Base-by-base conservation (phyloP, 202 grass and related monocot species). In the Digitaria exilis region DNA sequence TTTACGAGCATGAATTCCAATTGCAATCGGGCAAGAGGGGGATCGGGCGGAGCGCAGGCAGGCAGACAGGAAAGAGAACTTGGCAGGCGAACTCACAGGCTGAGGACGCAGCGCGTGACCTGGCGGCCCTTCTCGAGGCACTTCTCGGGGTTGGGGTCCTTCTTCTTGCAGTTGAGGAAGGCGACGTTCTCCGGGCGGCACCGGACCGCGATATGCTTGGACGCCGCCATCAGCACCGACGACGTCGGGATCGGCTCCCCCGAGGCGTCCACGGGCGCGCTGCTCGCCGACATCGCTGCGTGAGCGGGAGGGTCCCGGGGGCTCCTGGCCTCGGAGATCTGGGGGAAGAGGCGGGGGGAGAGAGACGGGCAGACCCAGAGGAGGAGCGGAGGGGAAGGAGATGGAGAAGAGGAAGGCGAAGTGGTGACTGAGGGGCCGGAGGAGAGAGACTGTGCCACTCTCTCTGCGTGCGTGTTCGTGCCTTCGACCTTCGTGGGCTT, bases 111-210 rank as follows among this genome's bases (percentile, higher is more conserved):
- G 16, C 56, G 78, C 21, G 91, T 96, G 71, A 96, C 93, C 75
- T 92, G 91, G 39, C 93, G 96, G 16, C 91, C 96, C 80, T 94
- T 99, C 59, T 99, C 96, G 61, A 99, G 96, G 75, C 96, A 99
- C 73, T 92, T 99, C 84, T 99, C 91, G 18, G 96, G 96, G 69
- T 96, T 92, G 49, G 85, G 77, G 60, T 99, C 93, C 87, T 99
- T 99, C 89, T 98, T 98, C 96, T 99, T 99, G 84, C 93, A 99
- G 81, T 94, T 96, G 87, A 99, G 87, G 85, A 98, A 96, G 65
- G 93, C 93, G 43, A 98, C 65, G 80, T 98, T 96, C 87, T 98
- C 93, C 8, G 96, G 78, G 83, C 91, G 87, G 81, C 96, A 98
- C 69, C 91, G 84, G 78, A 85, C 30, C 3, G 89, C 77, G 80